These are phyloP conservation scores for Cephaloascus albidus DNA, from an alignment of 805 yeast species.

Conservation along the genomic window DNA sequence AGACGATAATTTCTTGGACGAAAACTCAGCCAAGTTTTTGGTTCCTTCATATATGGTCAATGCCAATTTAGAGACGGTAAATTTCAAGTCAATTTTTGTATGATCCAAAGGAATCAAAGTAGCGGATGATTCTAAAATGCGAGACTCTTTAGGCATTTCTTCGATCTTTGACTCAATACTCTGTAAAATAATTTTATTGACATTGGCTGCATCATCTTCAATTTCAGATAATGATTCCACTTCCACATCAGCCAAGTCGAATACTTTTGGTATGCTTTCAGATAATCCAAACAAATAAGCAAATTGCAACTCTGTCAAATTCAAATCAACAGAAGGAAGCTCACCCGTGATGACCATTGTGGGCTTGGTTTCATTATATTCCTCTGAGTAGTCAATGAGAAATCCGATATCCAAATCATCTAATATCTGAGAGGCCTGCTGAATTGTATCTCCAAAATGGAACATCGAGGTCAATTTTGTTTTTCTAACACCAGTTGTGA, in stretches of 20 bases:
- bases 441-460: conserved; percentile 28
- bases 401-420: conserved; percentile 56
- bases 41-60: conserved; percentile 54
- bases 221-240: conserved; percentile 36
- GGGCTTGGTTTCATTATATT: conserved; percentile 28
- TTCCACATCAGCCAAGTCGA: conserved; percentile 32
- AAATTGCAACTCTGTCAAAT: conserved; percentile 67
- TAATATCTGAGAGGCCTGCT: conserved; percentile 55
- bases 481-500: conserved; percentile 63
- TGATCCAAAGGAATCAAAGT: conserved; percentile 15
- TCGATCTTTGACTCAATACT: not conserved
- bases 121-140: not conserved
- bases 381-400: conserved; percentile 46
- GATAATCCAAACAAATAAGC: conserved; percentile 45
- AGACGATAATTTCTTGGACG: conserved; percentile 20
- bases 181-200: conserved; percentile 26
- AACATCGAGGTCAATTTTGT: conserved; percentile 60
- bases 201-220: conserved; percentile 56
- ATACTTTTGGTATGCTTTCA: conserved; percentile 45
- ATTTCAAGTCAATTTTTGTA: conserved; percentile 33
- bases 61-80: conserved; percentile 55
- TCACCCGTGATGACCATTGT: conserved; percentile 43
- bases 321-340: conserved; percentile 53
- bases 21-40: conserved; percentile 17
- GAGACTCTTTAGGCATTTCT: not conserved